Evolutionary conservation across 768 basidiomycete genomes (phyloP), one percentile per base, ranked within the genome.

Genomic region (Mycena rebaudengoi): DNA sequence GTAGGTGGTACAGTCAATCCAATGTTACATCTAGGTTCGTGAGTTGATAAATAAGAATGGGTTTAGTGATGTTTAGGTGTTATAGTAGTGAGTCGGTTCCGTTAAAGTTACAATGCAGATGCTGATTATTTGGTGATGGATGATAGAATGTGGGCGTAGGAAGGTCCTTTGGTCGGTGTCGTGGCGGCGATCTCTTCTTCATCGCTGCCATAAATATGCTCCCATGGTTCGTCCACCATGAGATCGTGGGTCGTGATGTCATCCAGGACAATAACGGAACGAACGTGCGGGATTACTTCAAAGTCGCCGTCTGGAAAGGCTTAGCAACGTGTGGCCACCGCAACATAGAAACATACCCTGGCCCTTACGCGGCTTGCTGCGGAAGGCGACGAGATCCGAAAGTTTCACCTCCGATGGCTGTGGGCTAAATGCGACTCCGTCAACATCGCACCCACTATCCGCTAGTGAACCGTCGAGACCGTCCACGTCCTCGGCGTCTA

Each of bases 221-320:
- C 87, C 88, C 88, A 89, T 33, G 85, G 82, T 66, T 89, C 87
- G 60, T 87, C 86, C 20, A 79, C 57, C 20, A 76, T 73, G 56
- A 81, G 72, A 60, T 85, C 84, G 29, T 74, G 76, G 7, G 73
- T 66, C 26, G 69, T 63, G 18, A 72, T 62, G 64, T 89, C 88
- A 67, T 88, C 87, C 39, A 89, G 76, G 28, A 80, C 85, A 61
- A 89, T 86, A 45, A 89, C 87, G 32, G 83, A 79, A 29, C 81
- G 85, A 41, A 85, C 71, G 32, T 76, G 78, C 5, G 86, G 86
- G 12, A 89, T 74, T 25, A 88, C 70, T 75, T 88, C 87, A 65
- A 87, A 89, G 56, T 87, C 87, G 35, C 79, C 79, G 26, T 80
- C 86, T 82, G 48, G 45, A 25, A 45, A n/a, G 53, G 51, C 32